Percentiles rank a stretch among this genome's conserved stretches.
Evolutionary conservation across 140 eudicot genomes (phyloP).

Genomic region (Senecio squalidus): DNA sequence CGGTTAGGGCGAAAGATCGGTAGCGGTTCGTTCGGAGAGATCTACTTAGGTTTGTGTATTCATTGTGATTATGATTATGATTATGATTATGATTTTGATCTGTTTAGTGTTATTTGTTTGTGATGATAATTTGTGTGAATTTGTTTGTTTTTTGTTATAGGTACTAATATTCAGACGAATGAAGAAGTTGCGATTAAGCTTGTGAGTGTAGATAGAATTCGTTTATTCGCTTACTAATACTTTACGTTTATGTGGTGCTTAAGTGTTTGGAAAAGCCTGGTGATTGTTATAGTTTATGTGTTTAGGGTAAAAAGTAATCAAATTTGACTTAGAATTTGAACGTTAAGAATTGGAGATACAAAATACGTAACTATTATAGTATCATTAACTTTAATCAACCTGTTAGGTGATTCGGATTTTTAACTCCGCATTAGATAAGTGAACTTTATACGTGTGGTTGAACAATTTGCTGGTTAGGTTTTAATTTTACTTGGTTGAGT

Average conservation of each 20-base stretch:
- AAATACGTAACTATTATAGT: neutral
- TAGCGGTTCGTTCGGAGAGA: constrained; percentile 88
- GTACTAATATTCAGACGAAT: constrained; percentile 82
- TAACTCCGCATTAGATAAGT: no score
- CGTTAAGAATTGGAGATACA: no score
- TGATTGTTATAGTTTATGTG: neutral
- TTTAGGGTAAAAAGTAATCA: neutral
- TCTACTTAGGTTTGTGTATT: constrained; percentile 52
- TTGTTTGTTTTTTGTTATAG: constrained; percentile 34
- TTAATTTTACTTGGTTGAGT: neutral
- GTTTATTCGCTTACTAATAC: neutral
- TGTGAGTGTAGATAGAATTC: no score
- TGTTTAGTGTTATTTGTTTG: neutral
- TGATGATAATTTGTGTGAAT: constrained; percentile 9
- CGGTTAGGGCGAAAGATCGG: constrained; percentile 87
- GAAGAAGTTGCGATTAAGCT: constrained; percentile 95
- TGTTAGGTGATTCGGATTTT: neutral
- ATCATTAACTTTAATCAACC: neutral
- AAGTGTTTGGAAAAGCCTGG: neutral
- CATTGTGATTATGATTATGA: constrained; percentile 6
- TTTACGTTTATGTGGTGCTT: constrained; percentile 2
- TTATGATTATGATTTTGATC: neutral
- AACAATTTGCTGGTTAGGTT: neutral
- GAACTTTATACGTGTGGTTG: neutral
- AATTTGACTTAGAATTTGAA: no score